Evolutionary conservation across 1,139 yeast species (phyloP), one percentile per base, ranked within the genome.

Genomic region (Casaregolazyma lundiana): DNA sequence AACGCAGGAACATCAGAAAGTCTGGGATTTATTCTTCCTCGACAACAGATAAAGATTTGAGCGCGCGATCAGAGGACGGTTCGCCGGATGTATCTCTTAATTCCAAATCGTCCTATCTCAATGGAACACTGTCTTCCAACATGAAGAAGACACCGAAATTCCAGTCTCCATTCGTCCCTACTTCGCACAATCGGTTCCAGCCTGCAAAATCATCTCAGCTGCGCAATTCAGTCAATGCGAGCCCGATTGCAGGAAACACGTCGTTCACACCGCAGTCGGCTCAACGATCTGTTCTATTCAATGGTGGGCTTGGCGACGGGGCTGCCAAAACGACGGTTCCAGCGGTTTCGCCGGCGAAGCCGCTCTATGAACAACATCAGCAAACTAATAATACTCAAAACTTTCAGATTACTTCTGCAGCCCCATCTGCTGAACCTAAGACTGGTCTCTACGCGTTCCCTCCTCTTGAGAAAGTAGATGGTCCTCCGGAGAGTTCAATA

Each of bases 171-270:
- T 26, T 26, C 13, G 21, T 35, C 15, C 34, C 41, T 5, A 22
- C 21, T 1, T 30, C 43, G 13, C 44, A 41, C 22, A 37, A 37
- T 42, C 11, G 15, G 6, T 59, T 58, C 46, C 60, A 55, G 48
- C 65, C 65, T 1, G 47, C 54, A 1, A 54, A 50, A 30, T 54
- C 64, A 3, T 59, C 63, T 1, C 50, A 52, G 20, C 50, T 61
- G 32, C 50, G 65, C 6, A 53, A 58, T 32, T 52, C 61, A 0
- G 41, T 54, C 11, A 48, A 53, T 15, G 51, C 57, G 6, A 55
- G 56, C 22, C 57, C 59, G 5, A 51, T 46, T 15, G 39, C 43
- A 17, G 29, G 20, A 13, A 21, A 30, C 13, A n/a, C 35, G 5
- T 18, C 32, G 11, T 38, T 6, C 5, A 15, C 35, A 2, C 18